Base-by-base conservation (phyloP, 768 basidiomycete genomes). In the Cubamyces lactineus region DNA sequence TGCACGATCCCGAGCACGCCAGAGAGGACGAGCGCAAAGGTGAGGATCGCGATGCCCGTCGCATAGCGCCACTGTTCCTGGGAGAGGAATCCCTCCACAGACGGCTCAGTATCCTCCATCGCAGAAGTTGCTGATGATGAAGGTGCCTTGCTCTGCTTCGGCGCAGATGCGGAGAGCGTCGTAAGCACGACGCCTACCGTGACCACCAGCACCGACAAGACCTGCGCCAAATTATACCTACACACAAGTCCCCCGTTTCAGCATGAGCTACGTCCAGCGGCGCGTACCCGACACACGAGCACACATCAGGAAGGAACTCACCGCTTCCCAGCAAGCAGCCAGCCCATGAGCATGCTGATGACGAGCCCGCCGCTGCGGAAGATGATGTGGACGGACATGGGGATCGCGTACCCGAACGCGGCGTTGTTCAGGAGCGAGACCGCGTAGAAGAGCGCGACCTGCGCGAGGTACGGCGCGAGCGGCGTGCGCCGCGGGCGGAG, bases 331-430 rank as follows among this genome's bases (percentile, higher is more conserved):
- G 77, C 82, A 17, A 93, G 62, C 2, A 89, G 57, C 80, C 85
- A 88, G 1, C 93, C 94, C 52, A 95, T 80, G 15, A 89, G 28
- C 86, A 98, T 88, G 67, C 88, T 94, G 28, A 95, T 79, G 34
- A 93, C 84, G 57, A 96, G 77, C 0, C 94, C 95, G 0, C 91
- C 94, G 66, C 91, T 93, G 43, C 95, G 83, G 71, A 96, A 96
- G 62, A 98, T 90, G 72, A 98, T 96, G 75, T 98, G 95, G 1
- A 98, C 88, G 0, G 91, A 77, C 86, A 97, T 94, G 21, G 96
- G 94, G 61, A 97, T 88, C 42, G 82, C 75, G 71, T 89, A 94
- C 6, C 82, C 89, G 70, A 98, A 96, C 0, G 93, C 94, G n/a
- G 83, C 85, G 76, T 96, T 97, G 73, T 97, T 98, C 66, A 98